These are phyloP conservation scores for Pseudogymnoascus sp. DNA, from an alignment of 2,329 filamentous ascomycete genomes.

Conservation along the genomic window DNA sequence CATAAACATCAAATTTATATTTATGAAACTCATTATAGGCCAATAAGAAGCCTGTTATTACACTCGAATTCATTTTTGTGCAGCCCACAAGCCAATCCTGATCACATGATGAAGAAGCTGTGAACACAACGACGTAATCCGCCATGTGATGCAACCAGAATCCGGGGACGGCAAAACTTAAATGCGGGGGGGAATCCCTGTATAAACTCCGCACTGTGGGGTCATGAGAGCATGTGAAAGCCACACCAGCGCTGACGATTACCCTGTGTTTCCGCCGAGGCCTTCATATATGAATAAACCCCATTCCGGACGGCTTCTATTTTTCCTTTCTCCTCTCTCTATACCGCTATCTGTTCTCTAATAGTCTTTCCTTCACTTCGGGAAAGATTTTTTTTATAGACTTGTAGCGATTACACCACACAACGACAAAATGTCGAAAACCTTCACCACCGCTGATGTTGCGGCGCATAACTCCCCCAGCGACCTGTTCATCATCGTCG, in stretches of 20 bases:
- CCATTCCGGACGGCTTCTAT: neutral
- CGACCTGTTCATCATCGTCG: constrained; percentile 82
- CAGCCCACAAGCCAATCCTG: neutral
- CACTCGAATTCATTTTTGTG: neutral
- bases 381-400: neutral
- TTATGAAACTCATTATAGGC: neutral
- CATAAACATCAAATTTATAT: neutral
- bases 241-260: neutral
- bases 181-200: neutral
- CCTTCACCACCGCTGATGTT: constrained; percentile 78
- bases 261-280: neutral
- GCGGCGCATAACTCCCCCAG: constrained; percentile 85
- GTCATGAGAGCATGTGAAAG: constrained; percentile 13
- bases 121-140: neutral
- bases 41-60: neutral
- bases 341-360: neutral
- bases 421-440: constrained; percentile 67
- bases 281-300: constrained; percentile 12
- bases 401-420: neutral
- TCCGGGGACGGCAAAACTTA: constrained; percentile 10
- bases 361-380: neutral
- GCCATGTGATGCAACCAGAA: constrained; percentile 11
- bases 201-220: neutral
- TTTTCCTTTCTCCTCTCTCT: neutral
- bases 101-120: neutral